Conservation (phyloP, 2,329 filamentous ascomycete species). For the Colletotrichum tofieldiae region DNA sequence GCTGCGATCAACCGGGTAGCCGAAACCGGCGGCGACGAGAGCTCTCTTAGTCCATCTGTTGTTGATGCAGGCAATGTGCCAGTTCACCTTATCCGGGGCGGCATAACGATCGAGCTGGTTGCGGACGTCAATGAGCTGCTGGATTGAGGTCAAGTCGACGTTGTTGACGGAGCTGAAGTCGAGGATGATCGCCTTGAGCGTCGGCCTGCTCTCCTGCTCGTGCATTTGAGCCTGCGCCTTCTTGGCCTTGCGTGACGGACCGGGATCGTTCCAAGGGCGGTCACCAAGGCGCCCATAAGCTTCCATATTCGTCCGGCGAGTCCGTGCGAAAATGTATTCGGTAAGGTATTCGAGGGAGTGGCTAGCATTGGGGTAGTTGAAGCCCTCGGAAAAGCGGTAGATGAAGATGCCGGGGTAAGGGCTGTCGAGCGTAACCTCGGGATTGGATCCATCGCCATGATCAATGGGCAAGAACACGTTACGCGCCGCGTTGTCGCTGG, state of each 20-base stretch:
- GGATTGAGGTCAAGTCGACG: conserved; percentile 92
- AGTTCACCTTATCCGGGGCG: conserved; percentile 86
- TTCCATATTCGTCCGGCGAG: conserved; percentile 82
- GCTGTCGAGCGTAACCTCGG: conserved; percentile 81
- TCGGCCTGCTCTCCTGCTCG: conserved; percentile 71
- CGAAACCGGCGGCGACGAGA: conserved; percentile 89
- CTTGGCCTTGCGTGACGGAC: conserved; percentile 71
- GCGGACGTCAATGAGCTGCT: conserved; percentile 93
- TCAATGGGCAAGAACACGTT: conserved; percentile 91
- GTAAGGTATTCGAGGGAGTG: conserved; percentile 88
- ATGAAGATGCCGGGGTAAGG: conserved; percentile 96
- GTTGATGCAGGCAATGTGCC: conserved; percentile 95
- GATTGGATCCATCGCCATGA: conserved; percentile 93
- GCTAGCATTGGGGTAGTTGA: conserved; percentile 96
- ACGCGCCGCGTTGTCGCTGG: conserved; percentile 66
- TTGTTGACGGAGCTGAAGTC: conserved; percentile 97
- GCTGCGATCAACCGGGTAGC: conserved; percentile 74
- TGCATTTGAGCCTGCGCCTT: conserved; percentile 54
- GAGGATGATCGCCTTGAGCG: conserved; percentile 89
- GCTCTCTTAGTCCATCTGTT: conserved; percentile 96
- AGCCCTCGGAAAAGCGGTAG: conserved; percentile 94
- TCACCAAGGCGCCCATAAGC: conserved; percentile 79
- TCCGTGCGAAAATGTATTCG: conserved; percentile 77
- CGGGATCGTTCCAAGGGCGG: conserved; percentile 95
- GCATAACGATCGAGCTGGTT: conserved; percentile 93